A percentile compares a stretch with the other conserved stretches of the same genome.
Conservation (phyloP, 73 alveolate species). For the Tetrahymena malaccensis region DNA sequence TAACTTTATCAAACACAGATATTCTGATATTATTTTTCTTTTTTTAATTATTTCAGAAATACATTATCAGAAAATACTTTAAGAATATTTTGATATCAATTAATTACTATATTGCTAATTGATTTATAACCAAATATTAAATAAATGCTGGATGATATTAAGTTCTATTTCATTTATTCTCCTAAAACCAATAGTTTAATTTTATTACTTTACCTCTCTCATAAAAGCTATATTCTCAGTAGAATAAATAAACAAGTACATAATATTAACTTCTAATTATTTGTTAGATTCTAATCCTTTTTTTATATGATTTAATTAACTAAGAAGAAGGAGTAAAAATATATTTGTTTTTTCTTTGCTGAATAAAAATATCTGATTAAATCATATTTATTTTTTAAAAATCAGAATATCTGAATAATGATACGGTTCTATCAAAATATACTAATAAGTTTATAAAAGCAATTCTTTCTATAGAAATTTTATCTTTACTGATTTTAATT, state of each 20-base stretch:
- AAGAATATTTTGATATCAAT: background rate
- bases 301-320: too few species aligned
- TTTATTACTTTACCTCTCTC: background rate
- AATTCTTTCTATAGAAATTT: too few species aligned
- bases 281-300: too few species aligned
- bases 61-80: background rate
- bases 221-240: background rate
- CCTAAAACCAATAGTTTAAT: background rate
- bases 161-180: background rate
- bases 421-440: too few species aligned
- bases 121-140: background rate
- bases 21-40: background rate
- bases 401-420: too few species aligned
- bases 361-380: too few species aligned
- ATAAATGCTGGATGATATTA: background rate
- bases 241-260: background rate
- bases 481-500: too few species aligned
- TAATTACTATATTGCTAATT: too few species aligned
- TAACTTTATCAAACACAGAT: background rate
- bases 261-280: background rate
- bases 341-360: too few species aligned
- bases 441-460: too few species aligned
- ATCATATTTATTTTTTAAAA: too few species aligned
- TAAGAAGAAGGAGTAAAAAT: too few species aligned
- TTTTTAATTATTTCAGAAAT: background rate